Evolutionary conservation across 139 green algal genomes (phyloP).

Genomic region (Deuterostichococcus epilithicus): DNA sequence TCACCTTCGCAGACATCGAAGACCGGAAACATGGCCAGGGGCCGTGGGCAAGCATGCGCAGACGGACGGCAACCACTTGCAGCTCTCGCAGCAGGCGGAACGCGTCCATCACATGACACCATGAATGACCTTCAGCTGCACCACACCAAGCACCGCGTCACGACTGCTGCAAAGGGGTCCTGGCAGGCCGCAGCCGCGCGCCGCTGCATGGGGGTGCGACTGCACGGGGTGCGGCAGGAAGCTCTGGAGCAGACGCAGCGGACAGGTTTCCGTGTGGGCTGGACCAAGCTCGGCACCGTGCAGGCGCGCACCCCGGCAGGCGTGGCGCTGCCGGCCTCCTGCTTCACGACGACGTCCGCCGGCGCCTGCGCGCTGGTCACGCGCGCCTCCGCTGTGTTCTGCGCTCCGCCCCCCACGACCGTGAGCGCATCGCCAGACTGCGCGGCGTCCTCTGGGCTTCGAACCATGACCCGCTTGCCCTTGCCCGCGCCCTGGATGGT

Average conservation of each 20-base stretch:
- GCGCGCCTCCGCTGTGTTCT: background rate
- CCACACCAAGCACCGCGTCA: too few species aligned
- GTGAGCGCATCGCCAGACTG: conserved; percentile 1
- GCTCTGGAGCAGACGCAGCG: background rate
- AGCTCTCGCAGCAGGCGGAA: background rate
- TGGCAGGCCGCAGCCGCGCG: too few species aligned
- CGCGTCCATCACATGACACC: background rate
- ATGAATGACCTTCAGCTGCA: background rate
- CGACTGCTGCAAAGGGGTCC: too few species aligned
- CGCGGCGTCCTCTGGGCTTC: background rate
- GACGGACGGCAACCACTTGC: too few species aligned
- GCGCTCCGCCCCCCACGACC: background rate
- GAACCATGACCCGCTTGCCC: conserved; percentile 31
- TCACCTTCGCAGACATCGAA: conserved; percentile 41
- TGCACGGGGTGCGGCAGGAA: too few species aligned
- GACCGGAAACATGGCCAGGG: background rate
- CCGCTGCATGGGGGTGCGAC: too few species aligned
- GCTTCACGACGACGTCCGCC: background rate
- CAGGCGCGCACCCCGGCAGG: background rate
- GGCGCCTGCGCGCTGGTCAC: background rate
- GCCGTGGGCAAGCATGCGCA: background rate
- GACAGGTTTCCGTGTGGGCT: background rate
- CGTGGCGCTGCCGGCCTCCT: background rate
- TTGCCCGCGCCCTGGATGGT: conserved; percentile 29
- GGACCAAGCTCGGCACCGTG: background rate